Conservation (phyloP, 192 early-diverging fungal genomes). For the Podila minutissima region DNA sequence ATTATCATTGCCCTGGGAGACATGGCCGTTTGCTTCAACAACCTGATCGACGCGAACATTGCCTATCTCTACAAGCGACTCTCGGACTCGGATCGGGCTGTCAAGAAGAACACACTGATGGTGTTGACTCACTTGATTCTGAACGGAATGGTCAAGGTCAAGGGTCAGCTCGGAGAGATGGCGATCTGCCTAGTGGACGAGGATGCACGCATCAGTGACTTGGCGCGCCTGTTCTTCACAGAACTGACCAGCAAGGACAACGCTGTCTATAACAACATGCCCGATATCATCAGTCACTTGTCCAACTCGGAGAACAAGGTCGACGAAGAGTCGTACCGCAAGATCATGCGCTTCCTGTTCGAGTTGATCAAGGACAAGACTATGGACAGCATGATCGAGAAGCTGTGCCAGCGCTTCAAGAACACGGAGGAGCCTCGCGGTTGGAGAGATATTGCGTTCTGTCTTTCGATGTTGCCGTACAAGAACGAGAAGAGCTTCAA, state of each 20-base stretch:
- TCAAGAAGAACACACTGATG: conserved; percentile 99
- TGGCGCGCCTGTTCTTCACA: conserved; percentile 95
- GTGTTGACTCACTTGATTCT: conserved; percentile 97
- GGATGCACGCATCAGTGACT: conserved; percentile 88
- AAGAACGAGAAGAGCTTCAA: conserved; percentile 88
- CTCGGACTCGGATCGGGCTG: conserved; percentile 78
- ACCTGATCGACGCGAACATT: conserved; percentile 96
- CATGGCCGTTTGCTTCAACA: conserved; percentile 97
- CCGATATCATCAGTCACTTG: conserved; percentile 97
- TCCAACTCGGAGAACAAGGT: conserved; percentile 70
- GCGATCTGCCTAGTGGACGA: conserved; percentile 95
- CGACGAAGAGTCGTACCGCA: conserved; percentile 83
- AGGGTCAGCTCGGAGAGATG: conserved; percentile 98
- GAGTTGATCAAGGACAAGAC: conserved; percentile 97
- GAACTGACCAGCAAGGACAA: conserved; percentile 97
- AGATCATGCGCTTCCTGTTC: conserved; percentile 96
- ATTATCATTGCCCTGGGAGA: conserved; percentile 98
- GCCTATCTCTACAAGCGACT: conserved; percentile 94
- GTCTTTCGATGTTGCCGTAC: conserved; percentile 89
- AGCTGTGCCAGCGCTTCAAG: conserved; percentile 94
- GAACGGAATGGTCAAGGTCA: conserved; percentile 99
- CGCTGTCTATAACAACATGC: conserved; percentile 98
- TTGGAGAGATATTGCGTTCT: conserved; percentile 95
- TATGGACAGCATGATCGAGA: conserved; percentile 94
- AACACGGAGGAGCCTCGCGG: conserved; percentile 78